Evolutionary conservation across 179 eudicot genomes (phyloP).

Genomic region (Drosera spatulata): DNA sequence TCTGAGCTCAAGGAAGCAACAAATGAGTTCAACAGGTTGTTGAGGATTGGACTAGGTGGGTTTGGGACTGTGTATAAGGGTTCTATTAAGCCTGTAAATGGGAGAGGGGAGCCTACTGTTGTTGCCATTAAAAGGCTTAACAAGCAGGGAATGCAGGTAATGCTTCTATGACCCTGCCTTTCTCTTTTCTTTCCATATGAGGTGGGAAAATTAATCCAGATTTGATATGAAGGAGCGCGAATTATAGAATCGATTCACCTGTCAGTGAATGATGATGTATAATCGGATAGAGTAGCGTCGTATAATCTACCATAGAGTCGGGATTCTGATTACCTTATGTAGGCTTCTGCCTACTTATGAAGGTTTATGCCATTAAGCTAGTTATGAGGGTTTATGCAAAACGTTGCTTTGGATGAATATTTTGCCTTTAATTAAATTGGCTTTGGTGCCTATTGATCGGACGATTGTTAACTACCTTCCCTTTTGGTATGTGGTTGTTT

Average conservation of each 20-base stretch:
- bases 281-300: too few relatives aligned
- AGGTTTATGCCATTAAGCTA: too few relatives aligned
- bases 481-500: too few relatives aligned
- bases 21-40: slow-evolving; percentile 39
- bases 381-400: too few relatives aligned
- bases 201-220: neutral
- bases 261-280: slow-evolving; percentile 36
- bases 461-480: too few relatives aligned
- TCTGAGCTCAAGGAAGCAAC: slow-evolving; percentile 62
- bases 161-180: neutral
- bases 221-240: neutral
- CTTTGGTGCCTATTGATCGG: too few relatives aligned
- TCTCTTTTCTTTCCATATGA: neutral
- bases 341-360: too few relatives aligned
- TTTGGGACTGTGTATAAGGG: slow-evolving; percentile 89
- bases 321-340: too few relatives aligned
- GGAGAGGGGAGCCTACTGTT: slow-evolving; percentile 23
- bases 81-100: slow-evolving; percentile 37
- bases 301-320: too few relatives aligned
- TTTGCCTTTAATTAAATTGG: too few relatives aligned
- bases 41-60: slow-evolving; percentile 85
- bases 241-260: neutral
- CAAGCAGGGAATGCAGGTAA: slow-evolving; percentile 63
- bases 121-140: slow-evolving; percentile 78
- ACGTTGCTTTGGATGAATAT: too few relatives aligned